phyloP scores from a whole-genome alignment of 768 basidiomycete species.

The Boletus edulis region DNA sequence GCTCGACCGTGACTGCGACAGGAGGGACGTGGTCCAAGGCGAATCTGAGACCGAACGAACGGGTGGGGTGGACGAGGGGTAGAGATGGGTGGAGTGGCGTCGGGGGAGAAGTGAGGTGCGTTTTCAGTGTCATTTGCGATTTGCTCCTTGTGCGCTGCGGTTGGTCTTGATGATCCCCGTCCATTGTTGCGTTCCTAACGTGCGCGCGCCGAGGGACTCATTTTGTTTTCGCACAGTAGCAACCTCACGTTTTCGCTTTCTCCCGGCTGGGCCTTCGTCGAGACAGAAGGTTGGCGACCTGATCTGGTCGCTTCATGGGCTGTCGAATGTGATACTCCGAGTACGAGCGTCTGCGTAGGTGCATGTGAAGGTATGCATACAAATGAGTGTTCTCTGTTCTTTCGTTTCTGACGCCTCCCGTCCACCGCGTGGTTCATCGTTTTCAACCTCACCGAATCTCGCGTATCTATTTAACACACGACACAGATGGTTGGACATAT shows the following conservation, averaged over 20 bases:
- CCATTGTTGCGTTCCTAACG: too few species aligned
- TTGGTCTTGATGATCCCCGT: too few species aligned
- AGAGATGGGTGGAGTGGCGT: slow-evolving; percentile 16
- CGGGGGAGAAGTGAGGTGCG: slow-evolving; percentile 7
- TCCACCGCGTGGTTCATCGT: too few species aligned
- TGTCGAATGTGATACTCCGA: slow-evolving; percentile 1
- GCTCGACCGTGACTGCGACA: neutral
- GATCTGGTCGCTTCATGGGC: slow-evolving; percentile 63
- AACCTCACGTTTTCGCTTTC: slow-evolving; percentile 79
- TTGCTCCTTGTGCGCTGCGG: too few species aligned
- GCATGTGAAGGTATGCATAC: slow-evolving; percentile 26
- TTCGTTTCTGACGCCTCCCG: neutral
- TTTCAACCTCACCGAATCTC: too few species aligned
- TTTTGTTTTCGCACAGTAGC: slow-evolving; percentile 48
- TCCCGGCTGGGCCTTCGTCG: slow-evolving; percentile 70
- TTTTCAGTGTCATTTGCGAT: neutral
- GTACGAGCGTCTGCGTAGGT: slow-evolving; percentile 11
- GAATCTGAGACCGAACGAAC: slow-evolving; percentile 9
- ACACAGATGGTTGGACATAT: slow-evolving; percentile 69
- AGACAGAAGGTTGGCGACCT: slow-evolving; percentile 74
- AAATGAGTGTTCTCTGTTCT: too few species aligned
- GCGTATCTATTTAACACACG: too few species aligned
- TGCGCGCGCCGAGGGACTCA: neutral
- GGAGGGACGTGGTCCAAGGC: slow-evolving; percentile 15
- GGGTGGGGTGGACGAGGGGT: slow-evolving; percentile 9